Evolutionary conservation across 306 rosid species (phyloP).

Genomic region (Glycine tomentella): DNA sequence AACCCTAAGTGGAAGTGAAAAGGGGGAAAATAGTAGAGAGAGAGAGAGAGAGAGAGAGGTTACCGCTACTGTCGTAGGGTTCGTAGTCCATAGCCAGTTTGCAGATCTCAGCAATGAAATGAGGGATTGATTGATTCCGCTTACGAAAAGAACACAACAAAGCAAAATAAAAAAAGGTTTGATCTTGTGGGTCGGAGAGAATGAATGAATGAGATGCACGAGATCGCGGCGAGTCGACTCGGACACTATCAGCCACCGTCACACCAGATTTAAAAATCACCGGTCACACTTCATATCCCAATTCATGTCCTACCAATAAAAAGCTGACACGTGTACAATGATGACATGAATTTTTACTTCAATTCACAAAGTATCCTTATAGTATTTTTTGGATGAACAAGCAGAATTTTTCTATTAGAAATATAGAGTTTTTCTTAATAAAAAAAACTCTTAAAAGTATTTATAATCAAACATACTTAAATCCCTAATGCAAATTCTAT

Average conservation of each 20-base stretch:
- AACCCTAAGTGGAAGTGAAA: constrained; percentile 35
- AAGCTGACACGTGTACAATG: too few species aligned
- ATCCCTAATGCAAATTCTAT: too few species aligned
- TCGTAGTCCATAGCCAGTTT: constrained; percentile 95
- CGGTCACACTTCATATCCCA: not conserved
- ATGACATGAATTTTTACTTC: too few species aligned
- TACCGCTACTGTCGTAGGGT: constrained; percentile 97
- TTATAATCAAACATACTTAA: too few species aligned
- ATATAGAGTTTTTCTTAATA: too few species aligned
- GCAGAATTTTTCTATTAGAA: too few species aligned
- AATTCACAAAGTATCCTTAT: too few species aligned
- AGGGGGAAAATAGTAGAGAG: not conserved
- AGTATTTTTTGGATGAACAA: too few species aligned
- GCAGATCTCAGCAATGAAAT: constrained; percentile 37
- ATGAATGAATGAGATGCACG: constrained; percentile 24
- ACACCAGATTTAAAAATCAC: not conserved
- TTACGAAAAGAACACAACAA: not conserved
- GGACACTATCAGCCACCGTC: constrained; percentile 33
- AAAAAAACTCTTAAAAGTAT: too few species aligned
- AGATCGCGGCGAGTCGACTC: constrained; percentile 46
- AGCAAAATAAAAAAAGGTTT: not conserved
- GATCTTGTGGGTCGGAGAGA: constrained; percentile 16
- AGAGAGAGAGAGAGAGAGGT: too few species aligned
- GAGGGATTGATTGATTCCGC: not conserved
- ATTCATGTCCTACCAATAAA: not conserved